Conservation (phyloP, 768 basidiomycete genomes). For the Leucosporidium yakuticum region DNA sequence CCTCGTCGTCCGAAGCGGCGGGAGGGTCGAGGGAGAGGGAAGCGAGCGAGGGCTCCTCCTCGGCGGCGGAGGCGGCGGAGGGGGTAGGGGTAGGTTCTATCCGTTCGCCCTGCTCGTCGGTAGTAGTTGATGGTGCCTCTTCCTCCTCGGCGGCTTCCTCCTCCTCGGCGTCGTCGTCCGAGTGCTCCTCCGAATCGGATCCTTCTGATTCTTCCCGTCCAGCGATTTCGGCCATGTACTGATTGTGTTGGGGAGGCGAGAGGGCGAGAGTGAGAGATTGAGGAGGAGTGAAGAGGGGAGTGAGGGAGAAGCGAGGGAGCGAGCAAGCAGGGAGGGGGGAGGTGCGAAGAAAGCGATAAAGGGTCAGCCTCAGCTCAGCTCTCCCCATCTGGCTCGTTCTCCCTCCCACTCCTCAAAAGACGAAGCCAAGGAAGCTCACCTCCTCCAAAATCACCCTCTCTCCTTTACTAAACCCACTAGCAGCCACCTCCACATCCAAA, state of each 20-base stretch:
- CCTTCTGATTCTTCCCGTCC: conserved; percentile 46
- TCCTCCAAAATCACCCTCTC: conserved; percentile 77
- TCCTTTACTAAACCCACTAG: conserved; percentile 83
- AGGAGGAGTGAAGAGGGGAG: background rate
- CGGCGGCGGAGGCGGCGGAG: background rate
- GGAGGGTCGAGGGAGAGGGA: conserved; percentile 6
- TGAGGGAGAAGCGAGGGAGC: background rate
- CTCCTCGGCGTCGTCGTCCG: conserved; percentile 36
- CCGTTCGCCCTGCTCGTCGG: conserved; percentile 5
- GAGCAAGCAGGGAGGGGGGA: background rate
- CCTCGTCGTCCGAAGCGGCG: background rate
- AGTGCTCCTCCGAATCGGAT: conserved; percentile 46
- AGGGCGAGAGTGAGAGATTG: too few relatives aligned
- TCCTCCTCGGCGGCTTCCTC: conserved; percentile 11
- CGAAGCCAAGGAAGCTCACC: conserved; percentile 53
- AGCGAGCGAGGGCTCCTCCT: background rate
- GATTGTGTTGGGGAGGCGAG: too few relatives aligned
- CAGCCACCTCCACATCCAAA: conserved; percentile 84
- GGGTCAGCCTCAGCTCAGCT: background rate
- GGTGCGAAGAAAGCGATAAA: background rate
- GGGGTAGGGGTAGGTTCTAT: background rate
- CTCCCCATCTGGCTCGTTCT: background rate
- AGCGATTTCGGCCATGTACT: conserved; percentile 42
- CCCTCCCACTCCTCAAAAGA: background rate
- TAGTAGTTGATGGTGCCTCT: background rate